Evolutionary conservation across 140 eudicot species (phyloP).

Genomic region (Oenanthe javanica): DNA sequence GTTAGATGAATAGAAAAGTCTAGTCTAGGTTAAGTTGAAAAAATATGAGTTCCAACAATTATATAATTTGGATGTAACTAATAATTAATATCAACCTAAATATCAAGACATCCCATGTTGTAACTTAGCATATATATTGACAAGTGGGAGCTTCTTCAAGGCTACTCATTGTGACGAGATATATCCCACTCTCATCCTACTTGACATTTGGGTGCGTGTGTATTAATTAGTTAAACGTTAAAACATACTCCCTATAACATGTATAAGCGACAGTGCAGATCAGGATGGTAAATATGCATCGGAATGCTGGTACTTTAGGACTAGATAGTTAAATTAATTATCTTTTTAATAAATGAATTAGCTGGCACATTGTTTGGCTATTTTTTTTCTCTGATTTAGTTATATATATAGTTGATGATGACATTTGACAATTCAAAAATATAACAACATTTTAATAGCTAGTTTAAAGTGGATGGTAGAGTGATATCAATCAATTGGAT

Average conservation of each 20-base stretch:
- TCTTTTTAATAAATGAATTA: too few relatives aligned
- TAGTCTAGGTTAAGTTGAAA: background rate
- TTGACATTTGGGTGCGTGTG: background rate
- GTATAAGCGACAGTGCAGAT: background rate
- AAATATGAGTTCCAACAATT: background rate
- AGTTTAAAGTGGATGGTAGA: too few relatives aligned
- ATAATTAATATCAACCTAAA: background rate
- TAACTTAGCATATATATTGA: background rate
- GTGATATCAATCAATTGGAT: too few relatives aligned
- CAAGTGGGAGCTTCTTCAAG: constrained; percentile 12
- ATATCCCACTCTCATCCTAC: background rate
- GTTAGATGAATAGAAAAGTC: background rate
- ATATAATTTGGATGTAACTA: background rate
- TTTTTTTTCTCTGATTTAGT: too few relatives aligned
- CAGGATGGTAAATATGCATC: background rate
- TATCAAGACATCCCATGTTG: constrained; percentile 7
- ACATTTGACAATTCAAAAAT: too few relatives aligned
- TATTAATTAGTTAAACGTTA: background rate
- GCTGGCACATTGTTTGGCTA: too few relatives aligned
- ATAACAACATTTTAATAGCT: too few relatives aligned
- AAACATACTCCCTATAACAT: background rate
- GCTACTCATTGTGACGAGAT: background rate
- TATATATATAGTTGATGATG: too few relatives aligned
- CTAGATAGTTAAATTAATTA: too few relatives aligned
- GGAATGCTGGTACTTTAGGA: too few relatives aligned